phyloP scores from a whole-genome alignment of 192 early-diverging fungal genomes.

The Gaertneriomyces semiglobifer region DNA sequence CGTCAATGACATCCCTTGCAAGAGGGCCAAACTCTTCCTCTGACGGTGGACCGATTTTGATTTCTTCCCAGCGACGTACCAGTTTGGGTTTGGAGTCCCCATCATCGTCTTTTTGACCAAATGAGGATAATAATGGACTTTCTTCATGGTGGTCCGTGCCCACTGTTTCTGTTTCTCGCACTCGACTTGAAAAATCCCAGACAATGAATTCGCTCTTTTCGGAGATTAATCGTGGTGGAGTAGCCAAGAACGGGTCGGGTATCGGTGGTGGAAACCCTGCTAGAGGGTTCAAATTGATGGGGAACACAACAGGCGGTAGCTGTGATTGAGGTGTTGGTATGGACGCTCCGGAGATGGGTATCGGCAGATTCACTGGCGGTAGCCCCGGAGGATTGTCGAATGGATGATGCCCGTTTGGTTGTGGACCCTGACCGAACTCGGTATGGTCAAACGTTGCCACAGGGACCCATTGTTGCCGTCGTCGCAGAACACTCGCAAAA shows the following conservation, averaged over 20 bases:
- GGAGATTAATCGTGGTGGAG: no score
- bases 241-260: no score
- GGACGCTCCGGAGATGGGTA: no score
- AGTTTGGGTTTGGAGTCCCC: not conserved
- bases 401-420: not conserved
- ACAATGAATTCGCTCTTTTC: conserved; percentile 9
- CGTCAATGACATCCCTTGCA: conserved; percentile 1
- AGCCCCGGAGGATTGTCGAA: not conserved
- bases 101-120: conserved; percentile 11
- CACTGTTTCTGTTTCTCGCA: not conserved
- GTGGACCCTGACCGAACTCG: not conserved
- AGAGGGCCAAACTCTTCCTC: conserved; percentile 8
- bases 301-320: no score
- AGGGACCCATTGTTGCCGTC: not conserved
- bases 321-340: no score
- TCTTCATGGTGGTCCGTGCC: not conserved
- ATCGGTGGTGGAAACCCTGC: no score
- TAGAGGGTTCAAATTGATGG: no score
- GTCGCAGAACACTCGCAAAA: conserved; percentile 26
- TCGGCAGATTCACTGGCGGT: not conserved
- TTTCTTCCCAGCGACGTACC: conserved; percentile 2
- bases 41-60: not conserved
- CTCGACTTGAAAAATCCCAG: conserved; percentile 20
- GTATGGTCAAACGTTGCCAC: not conserved
- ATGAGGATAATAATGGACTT: not conserved